These are phyloP conservation scores for Arachnomyces sp. DNA, from an alignment of 2,329 filamentous ascomycete genomes.

Conservation along the genomic window DNA sequence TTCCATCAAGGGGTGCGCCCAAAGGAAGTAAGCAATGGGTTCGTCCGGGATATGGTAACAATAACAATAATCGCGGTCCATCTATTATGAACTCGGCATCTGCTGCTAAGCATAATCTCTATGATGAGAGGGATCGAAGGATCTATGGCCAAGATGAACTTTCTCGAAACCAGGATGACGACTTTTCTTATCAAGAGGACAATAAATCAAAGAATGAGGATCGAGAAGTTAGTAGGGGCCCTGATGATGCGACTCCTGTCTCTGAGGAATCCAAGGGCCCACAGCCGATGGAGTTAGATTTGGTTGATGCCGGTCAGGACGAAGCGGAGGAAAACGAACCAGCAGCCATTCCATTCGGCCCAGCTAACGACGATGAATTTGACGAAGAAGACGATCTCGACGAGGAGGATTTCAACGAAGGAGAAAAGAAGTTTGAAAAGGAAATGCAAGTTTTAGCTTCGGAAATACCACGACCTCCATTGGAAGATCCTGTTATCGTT, in stretches of 20 bases:
- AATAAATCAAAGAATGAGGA: too few relatives aligned
- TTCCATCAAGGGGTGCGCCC: slow-evolving; percentile 22
- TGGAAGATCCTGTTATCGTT: slow-evolving; percentile 36
- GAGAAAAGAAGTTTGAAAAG: slow-evolving; percentile 38
- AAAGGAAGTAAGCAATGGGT: slow-evolving; percentile 35
- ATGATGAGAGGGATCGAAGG: slow-evolving; percentile 22
- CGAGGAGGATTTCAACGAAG: slow-evolving; percentile 40
- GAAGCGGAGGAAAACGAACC: background rate
- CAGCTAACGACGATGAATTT: slow-evolving; percentile 34
- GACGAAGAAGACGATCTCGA: slow-evolving; percentile 39
- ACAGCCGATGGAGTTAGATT: too few relatives aligned
- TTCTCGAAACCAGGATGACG: background rate
- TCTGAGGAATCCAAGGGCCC: too few relatives aligned
- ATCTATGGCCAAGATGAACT: slow-evolving; percentile 4
- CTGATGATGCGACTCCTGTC: too few relatives aligned
- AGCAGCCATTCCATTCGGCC: slow-evolving; percentile 16
- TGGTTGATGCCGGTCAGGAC: background rate
- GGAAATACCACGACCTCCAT: slow-evolving; percentile 34
- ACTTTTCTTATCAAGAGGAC: too few relatives aligned
- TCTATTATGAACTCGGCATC: slow-evolving; percentile 9
- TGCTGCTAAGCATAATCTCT: slow-evolving; percentile 24
- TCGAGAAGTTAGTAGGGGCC: too few relatives aligned
- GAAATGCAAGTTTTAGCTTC: slow-evolving; percentile 37
- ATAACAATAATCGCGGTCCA: slow-evolving; percentile 11
- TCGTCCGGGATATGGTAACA: slow-evolving; percentile 25